Percentiles rank a stretch among this genome's conserved stretches.
These are phyloP conservation scores for Leishmania arabica DNA, from an alignment of 208 protist genomes.

Conservation along the genomic window DNA sequence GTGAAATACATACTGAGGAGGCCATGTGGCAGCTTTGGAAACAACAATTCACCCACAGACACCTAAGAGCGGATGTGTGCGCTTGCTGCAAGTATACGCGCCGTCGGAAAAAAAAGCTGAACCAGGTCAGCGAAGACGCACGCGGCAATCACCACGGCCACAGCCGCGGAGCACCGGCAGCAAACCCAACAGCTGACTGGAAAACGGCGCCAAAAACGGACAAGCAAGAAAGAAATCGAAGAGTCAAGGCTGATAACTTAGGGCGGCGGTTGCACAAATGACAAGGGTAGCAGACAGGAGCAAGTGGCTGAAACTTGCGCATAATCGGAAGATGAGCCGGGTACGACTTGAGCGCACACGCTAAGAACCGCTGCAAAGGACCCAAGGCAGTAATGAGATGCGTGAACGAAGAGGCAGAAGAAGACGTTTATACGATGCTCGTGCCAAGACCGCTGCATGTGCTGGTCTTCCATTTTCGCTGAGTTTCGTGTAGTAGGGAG, in stretches of 20 bases:
- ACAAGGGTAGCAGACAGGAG: neutral
- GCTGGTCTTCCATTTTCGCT: too few relatives aligned
- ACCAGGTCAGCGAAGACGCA: too few relatives aligned
- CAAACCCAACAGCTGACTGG: too few relatives aligned
- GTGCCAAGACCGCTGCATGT: too few relatives aligned
- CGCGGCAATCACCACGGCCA: neutral
- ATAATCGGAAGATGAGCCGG: neutral
- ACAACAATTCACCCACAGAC: neutral
- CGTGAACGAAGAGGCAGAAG: neutral
- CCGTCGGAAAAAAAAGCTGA: neutral
- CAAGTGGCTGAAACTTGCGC: neutral
- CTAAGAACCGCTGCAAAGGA: neutral
- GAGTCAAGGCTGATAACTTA: neutral
- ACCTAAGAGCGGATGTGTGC: neutral
- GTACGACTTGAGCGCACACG: neutral
- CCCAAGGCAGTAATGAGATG: neutral
- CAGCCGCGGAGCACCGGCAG: neutral
- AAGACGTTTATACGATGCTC: neutral
- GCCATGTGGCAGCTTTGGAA: neutral
- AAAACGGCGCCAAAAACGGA: neutral
- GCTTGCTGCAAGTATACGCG: neutral
- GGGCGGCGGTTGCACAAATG: neutral
- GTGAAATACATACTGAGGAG: neutral
- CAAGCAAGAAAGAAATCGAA: neutral
- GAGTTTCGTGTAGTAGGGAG: neutral